Percentiles rank a stretch among this genome's conserved stretches.
Evolutionary conservation across 805 yeast species (phyloP).

Genomic region (Hanseniaspora lachancei): DNA sequence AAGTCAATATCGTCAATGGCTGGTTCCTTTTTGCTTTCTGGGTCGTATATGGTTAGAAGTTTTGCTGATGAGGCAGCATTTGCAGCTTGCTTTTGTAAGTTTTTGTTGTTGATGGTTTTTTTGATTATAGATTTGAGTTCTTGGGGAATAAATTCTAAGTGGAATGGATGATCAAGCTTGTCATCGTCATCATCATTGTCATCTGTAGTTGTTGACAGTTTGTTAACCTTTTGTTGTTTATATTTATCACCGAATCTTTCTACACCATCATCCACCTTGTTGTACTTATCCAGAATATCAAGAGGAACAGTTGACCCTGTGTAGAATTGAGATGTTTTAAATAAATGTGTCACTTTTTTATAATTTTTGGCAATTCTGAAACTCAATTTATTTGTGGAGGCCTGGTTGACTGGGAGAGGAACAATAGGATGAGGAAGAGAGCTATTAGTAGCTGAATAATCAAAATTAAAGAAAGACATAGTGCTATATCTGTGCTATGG

Average conservation of each 20-base stretch:
- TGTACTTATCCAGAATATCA: conserved; percentile 18
- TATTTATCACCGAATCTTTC: conserved; percentile 74
- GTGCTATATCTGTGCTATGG: neutral
- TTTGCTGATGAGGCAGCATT: conserved; percentile 8
- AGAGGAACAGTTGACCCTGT: conserved; percentile 12
- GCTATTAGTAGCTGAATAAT: conserved; percentile 12
- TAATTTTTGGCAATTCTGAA: conserved; percentile 7
- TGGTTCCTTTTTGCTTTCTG: conserved; percentile 26
- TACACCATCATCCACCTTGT: conserved; percentile 46
- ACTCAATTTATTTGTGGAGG: conserved; percentile 3
- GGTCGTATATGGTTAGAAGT: conserved; percentile 17
- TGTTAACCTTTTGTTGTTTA: conserved; percentile 32
- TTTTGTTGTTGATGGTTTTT: conserved; percentile 28
- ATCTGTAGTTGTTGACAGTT: conserved; percentile 36
- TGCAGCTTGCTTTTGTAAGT: conserved; percentile 3
- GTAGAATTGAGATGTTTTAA: conserved; percentile 9
- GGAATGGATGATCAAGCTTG: conserved; percentile 46
- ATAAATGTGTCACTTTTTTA: conserved; percentile 1
- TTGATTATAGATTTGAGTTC: conserved; percentile 61
- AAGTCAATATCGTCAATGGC: conserved; percentile 13
- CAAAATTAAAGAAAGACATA: conserved; percentile 11
- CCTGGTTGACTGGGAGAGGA: conserved; percentile 10
- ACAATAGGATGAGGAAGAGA: conserved; percentile 10
- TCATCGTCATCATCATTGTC: conserved; percentile 26
- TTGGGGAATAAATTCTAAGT: conserved; percentile 55